Conservation (phyloP, 1,284 basidiomycete species). For the Tilletia setariae region DNA sequence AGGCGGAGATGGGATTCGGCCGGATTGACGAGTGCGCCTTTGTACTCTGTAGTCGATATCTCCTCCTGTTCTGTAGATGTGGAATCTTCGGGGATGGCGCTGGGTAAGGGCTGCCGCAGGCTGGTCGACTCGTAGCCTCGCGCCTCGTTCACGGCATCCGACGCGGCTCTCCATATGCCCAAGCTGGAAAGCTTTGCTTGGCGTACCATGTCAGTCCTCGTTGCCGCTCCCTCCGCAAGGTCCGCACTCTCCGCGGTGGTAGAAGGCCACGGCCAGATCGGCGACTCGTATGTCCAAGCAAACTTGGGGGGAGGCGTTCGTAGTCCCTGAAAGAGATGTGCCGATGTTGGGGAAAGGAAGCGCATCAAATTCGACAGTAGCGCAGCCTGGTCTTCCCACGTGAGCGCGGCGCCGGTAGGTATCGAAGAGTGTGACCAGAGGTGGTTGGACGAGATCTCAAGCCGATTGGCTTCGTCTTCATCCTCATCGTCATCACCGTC, state of each 20-base stretch:
- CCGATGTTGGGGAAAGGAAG: not conserved
- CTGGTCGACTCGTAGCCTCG: not conserved
- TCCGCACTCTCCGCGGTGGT: not conserved
- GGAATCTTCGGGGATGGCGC: not conserved
- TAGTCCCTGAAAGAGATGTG: not conserved
- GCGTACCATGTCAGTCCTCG: not conserved
- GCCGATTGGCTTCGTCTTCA: conserved; percentile 34
- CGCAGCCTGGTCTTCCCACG: conserved; percentile 60
- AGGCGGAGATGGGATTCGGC: not conserved
- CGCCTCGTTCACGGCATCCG: not conserved
- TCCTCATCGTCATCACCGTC: conserved; percentile 31
- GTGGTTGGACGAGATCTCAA: conserved; percentile 37
- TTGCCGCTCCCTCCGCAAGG: not conserved
- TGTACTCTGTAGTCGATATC: not conserved
- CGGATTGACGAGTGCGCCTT: not conserved
- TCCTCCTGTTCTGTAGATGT: not conserved
- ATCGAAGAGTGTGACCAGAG: conserved; percentile 63
- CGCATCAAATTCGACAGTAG: conserved; percentile 57
- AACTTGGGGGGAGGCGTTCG: not conserved
- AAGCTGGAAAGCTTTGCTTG: not conserved
- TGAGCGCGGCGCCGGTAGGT: conserved; percentile 61
- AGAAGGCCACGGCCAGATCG: conserved; percentile 1
- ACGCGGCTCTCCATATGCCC: not conserved
- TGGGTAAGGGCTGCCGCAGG: conserved; percentile 13
- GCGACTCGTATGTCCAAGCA: conserved; percentile 2